phyloP scores from a whole-genome alignment of 441 rosid genomes.

The Hura crepitans region DNA sequence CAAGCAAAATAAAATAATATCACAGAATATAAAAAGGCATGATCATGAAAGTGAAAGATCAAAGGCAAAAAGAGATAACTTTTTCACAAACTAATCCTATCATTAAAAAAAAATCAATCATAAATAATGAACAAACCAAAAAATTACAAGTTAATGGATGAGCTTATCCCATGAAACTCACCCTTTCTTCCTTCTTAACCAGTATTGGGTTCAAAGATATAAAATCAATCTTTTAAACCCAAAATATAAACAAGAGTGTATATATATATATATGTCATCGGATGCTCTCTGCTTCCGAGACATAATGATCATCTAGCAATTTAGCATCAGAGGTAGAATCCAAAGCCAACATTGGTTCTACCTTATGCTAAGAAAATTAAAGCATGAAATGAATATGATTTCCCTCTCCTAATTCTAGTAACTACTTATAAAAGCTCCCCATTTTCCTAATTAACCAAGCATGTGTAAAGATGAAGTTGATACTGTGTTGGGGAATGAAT shows the following conservation, averaged over 20 bases:
- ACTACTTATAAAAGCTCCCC: slow-evolving; percentile 28
- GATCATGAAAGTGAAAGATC: slow-evolving; percentile 33
- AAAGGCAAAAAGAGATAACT: slow-evolving; percentile 15
- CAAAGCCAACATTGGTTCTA: slow-evolving; percentile 51
- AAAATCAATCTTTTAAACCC: slow-evolving; percentile 72
- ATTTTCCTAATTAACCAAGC: slow-evolving; percentile 25
- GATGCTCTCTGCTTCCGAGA: slow-evolving; percentile 53
- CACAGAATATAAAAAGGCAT: no score
- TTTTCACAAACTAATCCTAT: slow-evolving; percentile 27
- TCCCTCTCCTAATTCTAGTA: slow-evolving; percentile 31
- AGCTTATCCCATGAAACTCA: slow-evolving; percentile 34
- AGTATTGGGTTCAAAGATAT: slow-evolving; percentile 47
- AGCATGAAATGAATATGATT: slow-evolving; percentile 43
- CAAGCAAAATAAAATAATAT: slow-evolving; percentile 16
- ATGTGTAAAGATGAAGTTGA: slow-evolving; percentile 27
- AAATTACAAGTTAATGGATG: slow-evolving; percentile 37
- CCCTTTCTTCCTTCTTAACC: slow-evolving; percentile 31
- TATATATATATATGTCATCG: no score
- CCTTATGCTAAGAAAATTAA: slow-evolving; percentile 26
- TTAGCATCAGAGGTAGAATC: slow-evolving; percentile 46
- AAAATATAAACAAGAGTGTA: slow-evolving; percentile 29
- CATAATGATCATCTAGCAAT: slow-evolving; percentile 34
- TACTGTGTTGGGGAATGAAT: slow-evolving; percentile 20
- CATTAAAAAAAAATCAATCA: slow-evolving; percentile 24
- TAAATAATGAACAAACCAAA: slow-evolving; percentile 32